Percentiles rank a stretch among this genome's conserved stretches.
Evolutionary conservation across 2,329 filamentous ascomycete genomes (phyloP).

Genomic region (Acephala macrosclerotiorum): DNA sequence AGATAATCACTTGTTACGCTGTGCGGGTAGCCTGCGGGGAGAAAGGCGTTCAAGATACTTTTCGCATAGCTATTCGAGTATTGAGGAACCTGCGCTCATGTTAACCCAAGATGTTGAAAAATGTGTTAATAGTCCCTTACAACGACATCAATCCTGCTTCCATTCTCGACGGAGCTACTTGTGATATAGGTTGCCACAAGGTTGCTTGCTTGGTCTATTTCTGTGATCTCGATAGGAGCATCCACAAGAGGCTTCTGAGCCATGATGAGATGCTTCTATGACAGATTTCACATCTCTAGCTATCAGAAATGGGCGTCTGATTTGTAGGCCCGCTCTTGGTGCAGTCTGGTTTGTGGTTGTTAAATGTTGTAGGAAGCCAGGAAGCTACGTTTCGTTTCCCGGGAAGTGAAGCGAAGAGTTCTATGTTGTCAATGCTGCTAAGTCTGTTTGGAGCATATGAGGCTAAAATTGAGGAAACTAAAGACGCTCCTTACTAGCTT

Average conservation of each 20-base stretch:
- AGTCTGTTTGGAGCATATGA: too few species aligned
- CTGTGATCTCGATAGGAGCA: constrained; percentile 32
- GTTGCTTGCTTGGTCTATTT: constrained; percentile 43
- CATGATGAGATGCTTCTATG: constrained; percentile 9
- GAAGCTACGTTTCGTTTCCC: constrained; percentile 24
- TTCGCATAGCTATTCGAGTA: constrained; percentile 37
- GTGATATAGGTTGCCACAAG: constrained; percentile 43
- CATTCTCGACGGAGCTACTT: constrained; percentile 17
- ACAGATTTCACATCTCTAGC: constrained; percentile 11
- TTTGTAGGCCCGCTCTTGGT: background rate
- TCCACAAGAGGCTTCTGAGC: constrained; percentile 17
- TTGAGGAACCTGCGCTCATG: constrained; percentile 22
- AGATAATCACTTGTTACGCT: constrained; percentile 76
- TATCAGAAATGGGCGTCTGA: background rate
- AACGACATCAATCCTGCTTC: constrained; percentile 37
- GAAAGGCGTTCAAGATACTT: constrained; percentile 63
- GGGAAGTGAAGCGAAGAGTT: constrained; percentile 17
- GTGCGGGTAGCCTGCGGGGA: constrained; percentile 73
- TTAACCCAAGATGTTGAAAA: background rate
- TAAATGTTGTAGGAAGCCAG: constrained; percentile 14
- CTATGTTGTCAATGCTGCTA: too few species aligned
- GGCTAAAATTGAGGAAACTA: too few species aligned
- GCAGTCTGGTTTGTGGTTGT: background rate
- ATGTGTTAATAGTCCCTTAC: constrained; percentile 25
- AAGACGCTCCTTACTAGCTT: too few species aligned